Percentiles rank a stretch among this genome's conserved stretches.
Evolutionary conservation across 2,329 filamentous ascomycete species (phyloP).

Genomic region (Monilinia vaccinii-corymbosi): DNA sequence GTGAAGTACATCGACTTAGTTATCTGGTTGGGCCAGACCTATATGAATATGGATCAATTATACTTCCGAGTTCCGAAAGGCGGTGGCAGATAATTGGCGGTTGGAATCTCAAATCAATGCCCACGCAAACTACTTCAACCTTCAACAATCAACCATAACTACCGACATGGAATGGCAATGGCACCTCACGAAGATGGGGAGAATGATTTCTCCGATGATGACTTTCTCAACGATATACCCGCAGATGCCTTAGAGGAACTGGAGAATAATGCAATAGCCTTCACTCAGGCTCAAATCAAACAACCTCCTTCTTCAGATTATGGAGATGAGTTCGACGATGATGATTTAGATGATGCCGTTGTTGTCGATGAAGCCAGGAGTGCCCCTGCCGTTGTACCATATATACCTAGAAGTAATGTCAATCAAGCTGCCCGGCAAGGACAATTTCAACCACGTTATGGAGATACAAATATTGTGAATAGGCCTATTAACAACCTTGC

Average conservation of each 20-base stretch:
- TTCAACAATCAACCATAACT: slow-evolving; percentile 20
- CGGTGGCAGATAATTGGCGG: slow-evolving; percentile 12
- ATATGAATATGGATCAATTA: neutral
- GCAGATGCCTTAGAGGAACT: slow-evolving; percentile 50
- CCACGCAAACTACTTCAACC: too few species aligned
- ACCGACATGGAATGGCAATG: slow-evolving; percentile 33
- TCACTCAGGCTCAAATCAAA: slow-evolving; percentile 34
- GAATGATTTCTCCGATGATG: slow-evolving; percentile 57
- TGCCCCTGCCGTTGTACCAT: slow-evolving; percentile 16
- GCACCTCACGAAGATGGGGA: slow-evolving; percentile 32
- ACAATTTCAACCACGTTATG: slow-evolving; percentile 21
- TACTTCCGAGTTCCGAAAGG: slow-evolving; percentile 5
- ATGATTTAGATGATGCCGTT: slow-evolving; percentile 45
- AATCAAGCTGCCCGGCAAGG: slow-evolving; percentile 17
- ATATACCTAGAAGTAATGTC: slow-evolving; percentile 13
- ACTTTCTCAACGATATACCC: slow-evolving; percentile 53
- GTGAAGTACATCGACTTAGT: too few species aligned
- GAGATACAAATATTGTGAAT: slow-evolving; percentile 9
- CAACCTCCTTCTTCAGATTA: slow-evolving; percentile 30
- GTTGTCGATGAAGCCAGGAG: slow-evolving; percentile 34
- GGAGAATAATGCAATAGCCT: slow-evolving; percentile 53
- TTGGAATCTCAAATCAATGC: too few species aligned
- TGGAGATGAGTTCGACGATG: slow-evolving; percentile 30
- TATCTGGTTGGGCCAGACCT: too few species aligned
- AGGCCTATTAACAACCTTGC: slow-evolving; percentile 7